Percentiles rank a stretch among this genome's conserved stretches.
These are phyloP conservation scores for Talaromyces pinophilus DNA, from an alignment of 2,329 filamentous ascomycete species.

Conservation along the genomic window DNA sequence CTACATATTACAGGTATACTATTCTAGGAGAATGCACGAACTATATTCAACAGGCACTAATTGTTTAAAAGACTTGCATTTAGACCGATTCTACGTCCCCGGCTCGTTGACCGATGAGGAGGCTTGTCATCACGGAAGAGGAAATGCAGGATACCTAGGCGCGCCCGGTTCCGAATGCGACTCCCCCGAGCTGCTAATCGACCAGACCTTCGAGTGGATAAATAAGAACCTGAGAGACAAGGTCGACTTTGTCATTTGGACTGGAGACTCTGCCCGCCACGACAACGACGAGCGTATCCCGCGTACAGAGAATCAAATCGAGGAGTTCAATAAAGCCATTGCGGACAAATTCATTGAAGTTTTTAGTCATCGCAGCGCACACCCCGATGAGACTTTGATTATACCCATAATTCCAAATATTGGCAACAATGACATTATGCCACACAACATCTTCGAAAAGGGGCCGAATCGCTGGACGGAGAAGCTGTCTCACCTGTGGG, in stretches of 20 bases:
- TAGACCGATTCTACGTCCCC: constrained; percentile 80
- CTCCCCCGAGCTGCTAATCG: constrained; percentile 73
- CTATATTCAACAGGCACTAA: neutral
- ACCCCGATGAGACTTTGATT: constrained; percentile 58
- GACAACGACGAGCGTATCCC: constrained; percentile 83
- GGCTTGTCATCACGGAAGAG: constrained; percentile 78
- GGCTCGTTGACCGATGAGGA: constrained; percentile 70
- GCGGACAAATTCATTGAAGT: constrained; percentile 74
- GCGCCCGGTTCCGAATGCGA: constrained; percentile 89
- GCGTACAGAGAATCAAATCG: constrained; percentile 72
- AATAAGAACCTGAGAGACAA: constrained; percentile 71
- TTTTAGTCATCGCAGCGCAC: constrained; percentile 61
- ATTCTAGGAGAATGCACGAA: neutral
- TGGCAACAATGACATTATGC: constrained; percentile 96
- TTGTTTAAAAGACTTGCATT: constrained; percentile 72
- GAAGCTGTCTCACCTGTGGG: constrained; percentile 77
- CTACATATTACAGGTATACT: constrained; percentile 41
- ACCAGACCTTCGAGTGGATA: constrained; percentile 91
- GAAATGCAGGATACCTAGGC: constrained; percentile 77
- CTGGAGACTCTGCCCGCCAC: constrained; percentile 84
- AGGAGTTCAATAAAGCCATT: constrained; percentile 72
- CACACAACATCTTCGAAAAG: constrained; percentile 85
- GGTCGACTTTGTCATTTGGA: constrained; percentile 91
- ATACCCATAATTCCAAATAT: constrained; percentile 87
- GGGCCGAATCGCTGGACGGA: constrained; percentile 88